Conservation (phyloP, 2,329 filamentous ascomycete genomes). For the Salinomyces thailandicus region DNA sequence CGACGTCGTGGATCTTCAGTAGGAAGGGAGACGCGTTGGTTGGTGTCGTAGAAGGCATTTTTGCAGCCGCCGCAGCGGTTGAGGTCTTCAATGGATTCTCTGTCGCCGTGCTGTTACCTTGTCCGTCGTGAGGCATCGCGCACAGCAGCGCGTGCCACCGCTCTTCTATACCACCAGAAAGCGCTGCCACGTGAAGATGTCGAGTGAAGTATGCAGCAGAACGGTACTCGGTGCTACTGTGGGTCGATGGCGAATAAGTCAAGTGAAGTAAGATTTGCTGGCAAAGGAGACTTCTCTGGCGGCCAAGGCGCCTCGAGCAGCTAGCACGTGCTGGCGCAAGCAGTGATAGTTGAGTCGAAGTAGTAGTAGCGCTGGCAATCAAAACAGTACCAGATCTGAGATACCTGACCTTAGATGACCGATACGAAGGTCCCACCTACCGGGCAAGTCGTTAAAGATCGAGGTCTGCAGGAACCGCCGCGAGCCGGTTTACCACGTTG, state of each 20-base stretch:
- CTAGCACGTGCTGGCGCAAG: neutral
- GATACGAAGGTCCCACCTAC: neutral
- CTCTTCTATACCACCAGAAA: neutral
- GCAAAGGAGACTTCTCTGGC: neutral
- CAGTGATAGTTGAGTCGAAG: neutral
- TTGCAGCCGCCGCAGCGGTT: neutral
- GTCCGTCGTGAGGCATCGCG: neutral
- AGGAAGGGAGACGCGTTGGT: conserved; percentile 31
- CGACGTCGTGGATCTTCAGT: conserved; percentile 33
- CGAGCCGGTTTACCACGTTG: too few species aligned
- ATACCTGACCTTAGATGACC: too few species aligned
- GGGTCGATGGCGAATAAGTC: neutral
- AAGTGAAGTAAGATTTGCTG: neutral
- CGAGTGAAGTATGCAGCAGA: neutral
- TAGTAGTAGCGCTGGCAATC: too few species aligned
- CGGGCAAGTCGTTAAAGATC: too few species aligned
- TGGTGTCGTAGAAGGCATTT: neutral
- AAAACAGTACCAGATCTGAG: too few species aligned
- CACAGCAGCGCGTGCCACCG: neutral
- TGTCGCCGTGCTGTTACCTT: neutral
- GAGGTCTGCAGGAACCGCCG: too few species aligned
- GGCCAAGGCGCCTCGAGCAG: neutral
- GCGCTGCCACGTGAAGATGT: neutral
- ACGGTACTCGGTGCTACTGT: neutral
- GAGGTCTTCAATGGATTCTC: neutral